These are phyloP conservation scores for Quercus robur DNA, from an alignment of 306 rosid genomes.

Conservation along the genomic window DNA sequence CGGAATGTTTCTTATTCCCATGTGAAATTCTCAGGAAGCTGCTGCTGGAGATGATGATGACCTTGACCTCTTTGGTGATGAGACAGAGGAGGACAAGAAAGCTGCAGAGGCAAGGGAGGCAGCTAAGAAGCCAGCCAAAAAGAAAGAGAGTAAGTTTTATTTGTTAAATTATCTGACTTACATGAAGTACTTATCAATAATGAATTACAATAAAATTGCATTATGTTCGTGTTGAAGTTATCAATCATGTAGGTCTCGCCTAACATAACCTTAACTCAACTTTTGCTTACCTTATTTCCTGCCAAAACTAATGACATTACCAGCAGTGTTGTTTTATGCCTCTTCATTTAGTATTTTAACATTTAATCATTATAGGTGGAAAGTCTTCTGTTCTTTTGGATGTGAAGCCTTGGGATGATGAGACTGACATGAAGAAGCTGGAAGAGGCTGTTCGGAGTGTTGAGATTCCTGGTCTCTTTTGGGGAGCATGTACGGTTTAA, in stretches of 20 bases:
- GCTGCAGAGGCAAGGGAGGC: conserved; percentile 86
- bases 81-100: conserved; percentile 89
- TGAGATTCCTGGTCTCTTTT: conserved; percentile 66
- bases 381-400: conserved; percentile 84
- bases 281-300: background rate
- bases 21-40: conserved; percentile 44
- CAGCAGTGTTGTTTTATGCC: background rate
- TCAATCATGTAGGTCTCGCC: background rate
- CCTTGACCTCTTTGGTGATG: conserved; percentile 88
- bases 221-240: background rate
- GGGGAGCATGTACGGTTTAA: conserved; percentile 86
- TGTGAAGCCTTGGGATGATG: conserved; percentile 97
- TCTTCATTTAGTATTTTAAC: background rate
- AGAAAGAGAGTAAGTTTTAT: conserved; percentile 76
- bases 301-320: background rate
- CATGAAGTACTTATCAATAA: background rate
- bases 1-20: background rate
- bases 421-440: conserved; percentile 91
- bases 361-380: conserved; percentile 49
- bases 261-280: background rate
- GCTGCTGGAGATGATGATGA: conserved; percentile 63
- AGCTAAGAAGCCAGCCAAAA: conserved; percentile 69
- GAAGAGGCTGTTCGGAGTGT: conserved; percentile 84
- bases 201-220: background rate
- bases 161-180: background rate